These are phyloP conservation scores for Alternaria tenuissima DNA, from an alignment of 2,329 filamentous ascomycete genomes.

Conservation along the genomic window DNA sequence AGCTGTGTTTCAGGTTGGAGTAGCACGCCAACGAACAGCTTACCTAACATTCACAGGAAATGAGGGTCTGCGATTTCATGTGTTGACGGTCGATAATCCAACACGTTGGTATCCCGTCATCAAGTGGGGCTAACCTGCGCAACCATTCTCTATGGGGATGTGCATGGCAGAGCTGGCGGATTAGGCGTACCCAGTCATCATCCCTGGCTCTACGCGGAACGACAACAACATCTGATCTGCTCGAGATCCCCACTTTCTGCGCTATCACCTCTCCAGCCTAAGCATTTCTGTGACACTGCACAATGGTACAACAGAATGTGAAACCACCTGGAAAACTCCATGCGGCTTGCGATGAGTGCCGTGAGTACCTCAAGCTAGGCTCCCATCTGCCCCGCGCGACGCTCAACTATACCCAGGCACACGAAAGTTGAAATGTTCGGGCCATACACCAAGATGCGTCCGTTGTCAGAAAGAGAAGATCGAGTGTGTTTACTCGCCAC, in stretches of 20 bases:
- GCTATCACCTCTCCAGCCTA: not conserved
- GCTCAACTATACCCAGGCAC: slow-evolving; percentile 44
- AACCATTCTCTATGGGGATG: slow-evolving; percentile 4
- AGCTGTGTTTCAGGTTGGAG: not conserved
- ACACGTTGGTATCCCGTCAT: slow-evolving; percentile 4
- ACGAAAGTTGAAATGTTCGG: slow-evolving; percentile 60
- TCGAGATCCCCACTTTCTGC: slow-evolving; percentile 2
- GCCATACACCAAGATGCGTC: slow-evolving; percentile 53
- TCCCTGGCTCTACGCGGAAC: slow-evolving; percentile 4
- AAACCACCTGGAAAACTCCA: slow-evolving; percentile 39
- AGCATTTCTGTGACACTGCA: not conserved
- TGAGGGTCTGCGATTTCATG: not conserved
- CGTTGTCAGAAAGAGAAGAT: slow-evolving; percentile 55
- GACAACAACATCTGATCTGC: slow-evolving; percentile 1
- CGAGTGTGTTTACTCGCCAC: slow-evolving; percentile 56
- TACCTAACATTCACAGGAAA: not conserved
- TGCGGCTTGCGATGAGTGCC: slow-evolving; percentile 48
- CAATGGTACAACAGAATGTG: slow-evolving; percentile 25
- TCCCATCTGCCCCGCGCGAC: slow-evolving; percentile 1
- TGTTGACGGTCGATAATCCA: not conserved
- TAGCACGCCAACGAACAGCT: not conserved
- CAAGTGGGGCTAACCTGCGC: slow-evolving; percentile 5
- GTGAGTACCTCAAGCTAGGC: slow-evolving; percentile 32
- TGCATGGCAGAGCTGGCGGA: slow-evolving; percentile 9
- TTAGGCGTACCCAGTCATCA: slow-evolving; percentile 1